A percentile compares a stretch with the other conserved stretches of the same genome.
phyloP scores from a whole-genome alignment of 345 rosid genomes.

The Euclidium syriacum region DNA sequence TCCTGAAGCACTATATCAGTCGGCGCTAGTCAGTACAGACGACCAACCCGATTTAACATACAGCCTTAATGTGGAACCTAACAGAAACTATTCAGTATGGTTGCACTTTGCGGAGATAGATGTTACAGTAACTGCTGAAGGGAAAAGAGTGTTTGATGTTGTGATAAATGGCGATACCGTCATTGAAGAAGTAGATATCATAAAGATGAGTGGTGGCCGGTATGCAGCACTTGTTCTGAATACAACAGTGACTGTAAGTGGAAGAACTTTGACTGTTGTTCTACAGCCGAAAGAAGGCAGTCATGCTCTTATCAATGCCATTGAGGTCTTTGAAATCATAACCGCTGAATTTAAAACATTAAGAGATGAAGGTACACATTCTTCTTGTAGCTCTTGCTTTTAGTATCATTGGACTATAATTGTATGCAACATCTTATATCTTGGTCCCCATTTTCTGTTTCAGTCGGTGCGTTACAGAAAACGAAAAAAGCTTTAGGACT shows the following conservation, averaged over 20 bases:
- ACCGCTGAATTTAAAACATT: conserved; percentile 64
- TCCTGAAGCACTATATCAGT: conserved; percentile 78
- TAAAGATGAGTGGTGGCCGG: conserved; percentile 59
- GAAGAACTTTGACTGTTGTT: conserved; percentile 69
- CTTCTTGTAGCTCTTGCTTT: background rate
- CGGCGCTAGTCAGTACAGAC: conserved; percentile 69
- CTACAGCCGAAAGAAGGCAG: conserved; percentile 60
- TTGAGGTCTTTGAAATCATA: conserved; percentile 84
- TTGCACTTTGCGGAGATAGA: conserved; percentile 96
- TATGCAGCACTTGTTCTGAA: conserved; percentile 80
- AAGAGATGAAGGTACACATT: conserved; percentile 64
- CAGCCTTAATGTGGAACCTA: conserved; percentile 86
- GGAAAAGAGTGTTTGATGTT: conserved; percentile 78
- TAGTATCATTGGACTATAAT: background rate
- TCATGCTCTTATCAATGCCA: conserved; percentile 76
- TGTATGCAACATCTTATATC: conserved; percentile 6
- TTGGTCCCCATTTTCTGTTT: conserved; percentile 26
- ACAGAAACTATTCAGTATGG: conserved; percentile 88
- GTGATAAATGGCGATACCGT: conserved; percentile 59
- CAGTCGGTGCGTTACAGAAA: conserved; percentile 69
- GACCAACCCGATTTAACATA: conserved; percentile 60
- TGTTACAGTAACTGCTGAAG: conserved; percentile 46
- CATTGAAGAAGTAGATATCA: conserved; percentile 57
- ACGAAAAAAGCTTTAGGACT: conserved; percentile 70
- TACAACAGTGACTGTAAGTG: conserved; percentile 65